Percentiles rank a stretch among this genome's conserved stretches.
Conservation (phyloP, 768 basidiomycete genomes). For the Hortiboletus flavorubellus region DNA sequence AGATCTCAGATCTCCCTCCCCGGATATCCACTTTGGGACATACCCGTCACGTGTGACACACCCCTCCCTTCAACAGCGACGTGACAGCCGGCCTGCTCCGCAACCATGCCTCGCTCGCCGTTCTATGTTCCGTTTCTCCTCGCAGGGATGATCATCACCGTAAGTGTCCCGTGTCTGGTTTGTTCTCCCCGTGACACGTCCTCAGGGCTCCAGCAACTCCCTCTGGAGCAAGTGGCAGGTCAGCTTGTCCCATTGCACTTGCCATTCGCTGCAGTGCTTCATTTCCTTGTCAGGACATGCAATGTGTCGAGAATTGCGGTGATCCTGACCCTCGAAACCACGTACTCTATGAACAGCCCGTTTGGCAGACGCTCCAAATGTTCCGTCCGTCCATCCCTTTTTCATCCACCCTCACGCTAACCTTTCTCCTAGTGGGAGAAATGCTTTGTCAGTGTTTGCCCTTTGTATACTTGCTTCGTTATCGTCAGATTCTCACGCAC, state of each 20-base stretch:
- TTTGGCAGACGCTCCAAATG: slow-evolving; percentile 91
- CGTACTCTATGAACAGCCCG: slow-evolving; percentile 89
- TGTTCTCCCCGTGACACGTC: background rate
- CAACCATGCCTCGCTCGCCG: slow-evolving; percentile 56
- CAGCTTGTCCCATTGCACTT: slow-evolving; percentile 12
- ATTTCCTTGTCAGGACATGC: slow-evolving; percentile 70
- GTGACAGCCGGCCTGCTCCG: slow-evolving; percentile 8
- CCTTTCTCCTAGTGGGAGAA: slow-evolving; percentile 73
- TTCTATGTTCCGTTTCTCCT: slow-evolving; percentile 77
- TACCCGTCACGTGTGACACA: slow-evolving; percentile 19
- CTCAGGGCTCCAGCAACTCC: slow-evolving; percentile 74
- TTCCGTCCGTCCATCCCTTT: slow-evolving; percentile 56
- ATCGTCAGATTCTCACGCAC: slow-evolving; percentile 13
- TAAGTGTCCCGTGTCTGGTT: slow-evolving; percentile 25
- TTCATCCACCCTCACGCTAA: slow-evolving; percentile 24
- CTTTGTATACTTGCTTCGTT: slow-evolving; percentile 11
- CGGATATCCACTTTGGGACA: background rate
- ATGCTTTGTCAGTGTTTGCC: slow-evolving; percentile 71
- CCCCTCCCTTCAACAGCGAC: background rate
- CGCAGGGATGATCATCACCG: slow-evolving; percentile 90
- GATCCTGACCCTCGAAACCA: slow-evolving; percentile 57
- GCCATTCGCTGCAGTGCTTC: background rate
- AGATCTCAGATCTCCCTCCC: slow-evolving; percentile 27
- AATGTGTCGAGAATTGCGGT: slow-evolving; percentile 93
- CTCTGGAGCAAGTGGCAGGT: slow-evolving; percentile 85